Conservation (phyloP, 2,329 filamentous ascomycete genomes). For the Fusarium sambucinum region DNA sequence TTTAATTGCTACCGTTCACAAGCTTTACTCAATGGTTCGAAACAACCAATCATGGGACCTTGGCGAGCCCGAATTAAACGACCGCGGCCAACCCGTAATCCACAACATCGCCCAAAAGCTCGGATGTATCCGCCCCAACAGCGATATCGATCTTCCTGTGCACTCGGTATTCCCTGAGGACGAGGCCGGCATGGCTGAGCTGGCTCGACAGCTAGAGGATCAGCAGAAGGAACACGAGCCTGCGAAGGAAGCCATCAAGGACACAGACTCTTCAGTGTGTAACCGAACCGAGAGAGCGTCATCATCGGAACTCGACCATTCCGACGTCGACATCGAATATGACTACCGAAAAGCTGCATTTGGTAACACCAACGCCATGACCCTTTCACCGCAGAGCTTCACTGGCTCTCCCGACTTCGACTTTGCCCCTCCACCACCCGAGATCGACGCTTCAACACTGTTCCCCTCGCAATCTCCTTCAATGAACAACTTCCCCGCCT, state of each 20-base stretch:
- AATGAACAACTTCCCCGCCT: constrained; percentile 51
- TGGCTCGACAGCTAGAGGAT: constrained; percentile 66
- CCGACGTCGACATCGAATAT: constrained; percentile 66
- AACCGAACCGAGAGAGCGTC: constrained; percentile 62
- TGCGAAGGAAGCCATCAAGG: constrained; percentile 48
- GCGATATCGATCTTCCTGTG: constrained; percentile 69
- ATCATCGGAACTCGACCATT: constrained; percentile 67
- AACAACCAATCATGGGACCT: constrained; percentile 70
- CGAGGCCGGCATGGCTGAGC: constrained; percentile 67
- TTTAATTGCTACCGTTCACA: constrained; percentile 73
- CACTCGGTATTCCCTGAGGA: constrained; percentile 72
- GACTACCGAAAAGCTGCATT: constrained; percentile 66
- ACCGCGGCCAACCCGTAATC: constrained; percentile 71
- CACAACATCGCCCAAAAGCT: constrained; percentile 74
- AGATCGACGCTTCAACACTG: constrained; percentile 52
- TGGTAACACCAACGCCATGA: constrained; percentile 58
- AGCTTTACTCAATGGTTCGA: constrained; percentile 73
- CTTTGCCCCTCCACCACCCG: constrained; percentile 51
- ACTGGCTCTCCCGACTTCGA: constrained; percentile 55
- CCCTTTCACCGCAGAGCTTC: constrained; percentile 67
- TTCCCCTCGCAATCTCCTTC: constrained; percentile 54
- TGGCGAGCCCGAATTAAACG: constrained; percentile 73
- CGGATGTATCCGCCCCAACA: constrained; percentile 72
- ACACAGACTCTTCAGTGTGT: constrained; percentile 43
- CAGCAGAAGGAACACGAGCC: constrained; percentile 58